Percentiles rank a stretch among this genome's conserved stretches.
phyloP scores from a whole-genome alignment of 306 rosid species.

The Glycyrrhiza uralensis region DNA sequence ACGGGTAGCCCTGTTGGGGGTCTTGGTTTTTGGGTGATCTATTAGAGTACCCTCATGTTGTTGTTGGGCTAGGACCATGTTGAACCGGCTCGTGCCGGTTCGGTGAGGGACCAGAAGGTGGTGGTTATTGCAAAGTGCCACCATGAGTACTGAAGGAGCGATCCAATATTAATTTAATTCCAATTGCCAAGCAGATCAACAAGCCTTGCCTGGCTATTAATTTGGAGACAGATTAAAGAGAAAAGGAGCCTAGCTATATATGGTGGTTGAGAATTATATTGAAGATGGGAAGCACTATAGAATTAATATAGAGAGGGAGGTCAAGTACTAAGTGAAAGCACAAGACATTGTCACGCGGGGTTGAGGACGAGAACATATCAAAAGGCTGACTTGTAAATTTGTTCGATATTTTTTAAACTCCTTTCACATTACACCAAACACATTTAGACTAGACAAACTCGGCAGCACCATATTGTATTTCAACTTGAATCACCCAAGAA shows the following conservation, averaged over 20 bases:
- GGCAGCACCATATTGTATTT: not conserved
- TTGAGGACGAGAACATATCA: not conserved
- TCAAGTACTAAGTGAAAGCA: not conserved
- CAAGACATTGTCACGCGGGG: conserved; percentile 6
- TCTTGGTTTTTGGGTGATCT: conserved; percentile 26
- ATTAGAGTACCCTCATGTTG: conserved; percentile 15
- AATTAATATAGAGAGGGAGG: not conserved
- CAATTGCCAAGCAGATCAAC: not conserved
- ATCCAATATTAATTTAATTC: too few species aligned
- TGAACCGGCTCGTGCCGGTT: not conserved
- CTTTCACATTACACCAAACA: conserved; percentile 2
- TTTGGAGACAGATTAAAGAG: too few species aligned
- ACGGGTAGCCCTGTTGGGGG: conserved; percentile 25
- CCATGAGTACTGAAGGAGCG: not conserved
- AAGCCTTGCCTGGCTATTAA: too few species aligned
- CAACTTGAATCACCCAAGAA: not conserved
- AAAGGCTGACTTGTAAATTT: not conserved
- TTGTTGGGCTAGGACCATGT: conserved; percentile 24
- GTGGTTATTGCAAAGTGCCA: too few species aligned
- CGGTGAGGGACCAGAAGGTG: conserved; percentile 12
- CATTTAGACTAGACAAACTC: not conserved
- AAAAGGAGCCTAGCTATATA: too few species aligned
- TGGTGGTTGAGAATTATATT: not conserved
- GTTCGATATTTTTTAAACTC: not conserved
- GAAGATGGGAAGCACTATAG: not conserved